A percentile compares a stretch with the other conserved stretches of the same genome.
Evolutionary conservation across 163 green algal species (phyloP).

Genomic region (Scenedesmus sp.): DNA sequence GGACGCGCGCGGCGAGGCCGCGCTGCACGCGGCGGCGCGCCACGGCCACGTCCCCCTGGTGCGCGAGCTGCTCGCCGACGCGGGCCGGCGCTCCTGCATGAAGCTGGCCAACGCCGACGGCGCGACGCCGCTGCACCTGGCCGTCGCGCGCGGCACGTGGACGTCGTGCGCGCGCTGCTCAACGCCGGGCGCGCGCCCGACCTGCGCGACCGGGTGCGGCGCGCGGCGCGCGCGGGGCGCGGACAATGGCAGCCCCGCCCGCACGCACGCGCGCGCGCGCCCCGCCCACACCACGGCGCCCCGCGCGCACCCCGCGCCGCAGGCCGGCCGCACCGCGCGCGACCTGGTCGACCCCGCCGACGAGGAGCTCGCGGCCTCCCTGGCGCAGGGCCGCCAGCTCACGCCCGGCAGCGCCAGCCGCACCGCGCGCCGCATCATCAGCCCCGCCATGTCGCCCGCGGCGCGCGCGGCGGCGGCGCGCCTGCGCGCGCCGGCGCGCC

Average conservation of each 20-base stretch:
- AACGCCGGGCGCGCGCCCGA: constrained; percentile 32
- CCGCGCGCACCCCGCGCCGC: neutral
- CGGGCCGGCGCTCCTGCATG: constrained; percentile 33
- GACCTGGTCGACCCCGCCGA: neutral
- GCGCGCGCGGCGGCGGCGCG: too few species aligned
- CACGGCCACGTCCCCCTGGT: constrained; percentile 29
- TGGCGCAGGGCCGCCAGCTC: constrained; percentile 9
- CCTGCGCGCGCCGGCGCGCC: too few species aligned
- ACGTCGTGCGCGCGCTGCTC: constrained; percentile 20
- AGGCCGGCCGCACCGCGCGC: constrained; percentile 17
- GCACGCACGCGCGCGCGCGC: neutral
- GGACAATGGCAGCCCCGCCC: too few species aligned
- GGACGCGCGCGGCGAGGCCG: constrained; percentile 18
- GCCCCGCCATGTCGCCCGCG: too few species aligned
- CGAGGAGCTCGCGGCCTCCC: neutral
- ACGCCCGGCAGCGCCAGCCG: constrained; percentile 14
- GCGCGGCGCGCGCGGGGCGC: too few species aligned
- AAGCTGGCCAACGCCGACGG: constrained; percentile 28
- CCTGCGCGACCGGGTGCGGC: constrained; percentile 30
- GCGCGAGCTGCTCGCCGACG: constrained; percentile 39
- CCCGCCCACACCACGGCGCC: neutral
- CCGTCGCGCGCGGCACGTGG: constrained; percentile 14
- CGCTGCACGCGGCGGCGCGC: constrained; percentile 24
- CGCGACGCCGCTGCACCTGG: constrained; percentile 36
- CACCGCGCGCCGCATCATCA: neutral